phyloP scores from a whole-genome alignment of 345 rosid genomes.

The Rhodamnia rubescens region DNA sequence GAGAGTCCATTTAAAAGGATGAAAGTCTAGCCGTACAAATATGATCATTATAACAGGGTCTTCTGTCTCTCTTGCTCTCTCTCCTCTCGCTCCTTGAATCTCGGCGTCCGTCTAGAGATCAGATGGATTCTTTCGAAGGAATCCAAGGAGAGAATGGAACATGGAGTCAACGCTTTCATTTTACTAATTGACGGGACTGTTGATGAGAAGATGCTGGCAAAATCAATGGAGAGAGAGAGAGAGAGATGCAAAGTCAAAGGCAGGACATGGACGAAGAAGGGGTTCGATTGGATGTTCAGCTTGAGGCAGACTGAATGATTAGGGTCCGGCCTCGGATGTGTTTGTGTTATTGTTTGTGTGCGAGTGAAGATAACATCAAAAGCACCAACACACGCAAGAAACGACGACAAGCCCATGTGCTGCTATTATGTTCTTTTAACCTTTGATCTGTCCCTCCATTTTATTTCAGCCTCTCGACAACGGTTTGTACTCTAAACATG shows the following conservation, averaged over 20 bases:
- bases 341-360: neutral
- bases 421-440: neutral
- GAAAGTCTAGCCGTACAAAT: neutral
- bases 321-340: neutral
- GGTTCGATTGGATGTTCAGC: neutral
- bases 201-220: neutral
- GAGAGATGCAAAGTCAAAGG: neutral
- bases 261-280: neutral
- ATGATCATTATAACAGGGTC: neutral
- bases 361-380: neutral
- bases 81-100: neutral
- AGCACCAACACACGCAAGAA: neutral
- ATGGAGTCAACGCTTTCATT: neutral
- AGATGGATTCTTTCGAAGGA: neutral
- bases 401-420: neutral
- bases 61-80: neutral
- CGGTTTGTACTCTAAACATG: too few species aligned
- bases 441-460: neutral
- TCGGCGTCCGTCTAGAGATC: neutral
- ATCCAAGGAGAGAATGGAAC: neutral
- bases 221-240: neutral
- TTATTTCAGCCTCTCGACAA: neutral
- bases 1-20: neutral
- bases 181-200: neutral
- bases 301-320: neutral